Evolutionary conservation across 2,329 filamentous ascomycete genomes (phyloP), one percentile per base, ranked within the genome.

Genomic region (Boeremia exigua): DNA sequence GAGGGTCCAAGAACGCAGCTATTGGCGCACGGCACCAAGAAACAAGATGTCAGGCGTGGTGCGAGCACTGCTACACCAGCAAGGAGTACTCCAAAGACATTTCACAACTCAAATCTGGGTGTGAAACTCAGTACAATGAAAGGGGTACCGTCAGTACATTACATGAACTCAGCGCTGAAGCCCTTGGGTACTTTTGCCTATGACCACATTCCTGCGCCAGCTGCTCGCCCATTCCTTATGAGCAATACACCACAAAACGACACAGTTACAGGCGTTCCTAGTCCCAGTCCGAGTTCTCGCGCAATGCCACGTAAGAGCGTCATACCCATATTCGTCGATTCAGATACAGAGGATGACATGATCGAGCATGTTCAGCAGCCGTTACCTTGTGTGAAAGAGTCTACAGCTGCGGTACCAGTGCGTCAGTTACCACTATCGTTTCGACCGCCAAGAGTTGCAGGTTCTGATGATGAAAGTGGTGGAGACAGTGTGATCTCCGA

Each of bases 151-250:
- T 69, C 67, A 0, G 61, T 65, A 0, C 61, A 62, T 12, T 58
- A 59, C n/a, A 59, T 70, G 40, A 69, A 70, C 8, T 48, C 46
- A 2, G 62, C 59, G 1, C 45, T 67, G 7, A 69, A 65, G 48
- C 43, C 56, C 3, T 65, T 53, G 4, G 42, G 34, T 4, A n/a
- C 50, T 12, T 43, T 49, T 4, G 25, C 58, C 1, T 36, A 63
- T 1, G 45, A 49, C 0, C 34, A 58, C 2, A 8, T 58, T 1
- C 36, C 42, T 12, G 10, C 14, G 1, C 33, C 28, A 10, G 47
- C 48, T 12, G 42, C 64, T 7, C 59, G 61, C 2, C 36, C 63
- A 0, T 32, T 43, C n/a, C 28, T 32, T 17, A 4, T 66, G 1
- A 49, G 62, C 1, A 62, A 68, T 12, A 46, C 43, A 11, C 11